phyloP scores from a whole-genome alignment of 1,139 yeast species.

The Wickerhamomyces sp. region DNA sequence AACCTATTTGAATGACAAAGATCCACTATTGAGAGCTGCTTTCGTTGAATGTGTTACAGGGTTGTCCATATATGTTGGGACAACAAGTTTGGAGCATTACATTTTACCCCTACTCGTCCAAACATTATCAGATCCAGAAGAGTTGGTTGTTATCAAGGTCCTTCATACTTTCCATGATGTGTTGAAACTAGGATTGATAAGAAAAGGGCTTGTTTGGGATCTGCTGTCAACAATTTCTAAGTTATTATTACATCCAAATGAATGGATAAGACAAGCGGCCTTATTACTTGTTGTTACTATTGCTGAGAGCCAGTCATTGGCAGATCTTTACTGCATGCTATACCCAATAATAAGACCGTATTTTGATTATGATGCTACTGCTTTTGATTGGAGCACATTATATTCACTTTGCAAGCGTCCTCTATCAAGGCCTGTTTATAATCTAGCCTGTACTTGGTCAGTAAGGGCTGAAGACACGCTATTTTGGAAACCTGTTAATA shows the following conservation, averaged over 20 bases:
- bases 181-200: slow-evolving; percentile 49
- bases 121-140: slow-evolving; percentile 79
- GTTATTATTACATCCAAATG: slow-evolving; percentile 77
- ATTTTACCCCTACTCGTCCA: slow-evolving; percentile 80
- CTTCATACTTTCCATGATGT: slow-evolving; percentile 61
- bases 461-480: slow-evolving; percentile 57
- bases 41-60: slow-evolving; percentile 76
- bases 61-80: slow-evolving; percentile 77
- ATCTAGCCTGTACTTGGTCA: slow-evolving; percentile 70
- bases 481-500: slow-evolving; percentile 65
- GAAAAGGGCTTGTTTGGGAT: slow-evolving; percentile 46
- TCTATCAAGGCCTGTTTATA: slow-evolving; percentile 61
- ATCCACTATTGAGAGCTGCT: slow-evolving; percentile 60
- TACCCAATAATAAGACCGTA: slow-evolving; percentile 80
- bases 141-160: slow-evolving; percentile 73
- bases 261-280: slow-evolving; percentile 75
- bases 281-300: slow-evolving; percentile 58
- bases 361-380: slow-evolving; percentile 70
- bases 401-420: slow-evolving; percentile 65
- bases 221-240: slow-evolving; percentile 43
- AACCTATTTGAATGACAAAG: slow-evolving; percentile 82
- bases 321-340: slow-evolving; percentile 78
- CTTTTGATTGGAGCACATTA: slow-evolving; percentile 59
- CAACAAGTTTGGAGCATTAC: slow-evolving; percentile 79
- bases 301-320: slow-evolving; percentile 58